Evolutionary conservation across 1,284 basidiomycete species (phyloP), one percentile per base, ranked within the genome.

Genomic region (Vanrija sp.): DNA sequence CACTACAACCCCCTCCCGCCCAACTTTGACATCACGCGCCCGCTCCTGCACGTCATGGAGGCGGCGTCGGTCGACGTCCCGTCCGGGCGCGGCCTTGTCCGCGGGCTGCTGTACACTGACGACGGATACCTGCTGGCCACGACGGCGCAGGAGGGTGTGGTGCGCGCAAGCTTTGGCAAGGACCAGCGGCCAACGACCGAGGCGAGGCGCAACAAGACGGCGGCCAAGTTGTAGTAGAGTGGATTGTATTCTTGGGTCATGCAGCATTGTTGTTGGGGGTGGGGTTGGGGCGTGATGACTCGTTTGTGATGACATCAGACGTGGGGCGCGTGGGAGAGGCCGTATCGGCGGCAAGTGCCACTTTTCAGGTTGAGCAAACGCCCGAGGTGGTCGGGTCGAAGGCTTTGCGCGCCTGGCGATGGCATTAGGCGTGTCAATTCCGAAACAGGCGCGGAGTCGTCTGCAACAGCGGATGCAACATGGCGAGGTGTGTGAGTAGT

Each of bases 111-210:
- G 63, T 93, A 89, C 69, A 84, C 86, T 6, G 80, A 80, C 35
- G 75, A 78, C 20, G 90, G 91, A 5, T 81, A 73, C 10, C 77
- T 94, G 19, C 79, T 92, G 16, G 91, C 90, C 12, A 82, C 87
- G 9, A 85, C 84, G 31, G 82, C 83, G 19, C 91, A 95, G 71
- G 91, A 94, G 77, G 90, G 91, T 3, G 87, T 80, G 9, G 74
- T 79, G 9, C 60, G 78, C 24, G 75, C 74, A 0, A 65, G 69
- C 57, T 41, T 65, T 37, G 49, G 45, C 23, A 36, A 48, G 39
- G 45, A 41, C 8, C 22, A 19, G 16, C 37, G 45, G 27, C 51
- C 57, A 6, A 54, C 39, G 31, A 37, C 41, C 57, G 59, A 57
- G 64, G 59, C 14, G 20, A 54, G 54, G 47, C 53, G 51, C 48